Conservation (phyloP, 2,329 filamentous ascomycete species). For the Botrytis hyacinthi region DNA sequence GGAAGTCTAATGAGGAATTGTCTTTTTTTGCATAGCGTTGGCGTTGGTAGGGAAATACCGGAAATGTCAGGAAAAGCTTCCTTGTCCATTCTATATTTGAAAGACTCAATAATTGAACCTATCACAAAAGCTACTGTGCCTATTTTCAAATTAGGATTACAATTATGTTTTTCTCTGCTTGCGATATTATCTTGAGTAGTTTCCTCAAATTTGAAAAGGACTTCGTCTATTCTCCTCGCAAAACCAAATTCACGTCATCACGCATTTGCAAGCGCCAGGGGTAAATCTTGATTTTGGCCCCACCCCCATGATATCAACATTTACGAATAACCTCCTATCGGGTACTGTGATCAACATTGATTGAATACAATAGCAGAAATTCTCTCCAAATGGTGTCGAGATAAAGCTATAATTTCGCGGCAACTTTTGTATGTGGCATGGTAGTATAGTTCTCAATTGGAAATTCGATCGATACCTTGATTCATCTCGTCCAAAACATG, state of each 20-base stretch:
- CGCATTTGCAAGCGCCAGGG: conserved; percentile 21
- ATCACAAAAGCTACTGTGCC: conserved; percentile 8
- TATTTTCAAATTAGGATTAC: background rate
- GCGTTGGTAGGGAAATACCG: conserved; percentile 35
- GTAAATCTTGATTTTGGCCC: conserved; percentile 23
- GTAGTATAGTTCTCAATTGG: background rate
- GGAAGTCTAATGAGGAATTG: conserved; percentile 19
- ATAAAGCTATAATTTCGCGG: background rate
- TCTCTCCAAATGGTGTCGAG: background rate
- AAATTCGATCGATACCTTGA: background rate
- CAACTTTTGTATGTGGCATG: background rate
- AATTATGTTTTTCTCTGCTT: background rate
- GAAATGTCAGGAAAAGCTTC: conserved; percentile 20
- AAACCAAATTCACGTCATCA: conserved; percentile 19
- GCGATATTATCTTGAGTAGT: background rate
- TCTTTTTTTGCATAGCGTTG: conserved; percentile 43
- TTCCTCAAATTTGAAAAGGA: background rate
- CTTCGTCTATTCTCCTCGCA: background rate
- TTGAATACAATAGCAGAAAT: background rate
- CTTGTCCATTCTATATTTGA: conserved; percentile 18
- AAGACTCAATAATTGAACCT: conserved; percentile 21
- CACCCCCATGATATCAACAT: conserved; percentile 3
- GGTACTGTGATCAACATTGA: background rate
- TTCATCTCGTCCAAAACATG: background rate
- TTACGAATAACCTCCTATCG: background rate